Conservation (phyloP, 2,329 filamentous ascomycete genomes). For the Epichloe aotearoae region DNA sequence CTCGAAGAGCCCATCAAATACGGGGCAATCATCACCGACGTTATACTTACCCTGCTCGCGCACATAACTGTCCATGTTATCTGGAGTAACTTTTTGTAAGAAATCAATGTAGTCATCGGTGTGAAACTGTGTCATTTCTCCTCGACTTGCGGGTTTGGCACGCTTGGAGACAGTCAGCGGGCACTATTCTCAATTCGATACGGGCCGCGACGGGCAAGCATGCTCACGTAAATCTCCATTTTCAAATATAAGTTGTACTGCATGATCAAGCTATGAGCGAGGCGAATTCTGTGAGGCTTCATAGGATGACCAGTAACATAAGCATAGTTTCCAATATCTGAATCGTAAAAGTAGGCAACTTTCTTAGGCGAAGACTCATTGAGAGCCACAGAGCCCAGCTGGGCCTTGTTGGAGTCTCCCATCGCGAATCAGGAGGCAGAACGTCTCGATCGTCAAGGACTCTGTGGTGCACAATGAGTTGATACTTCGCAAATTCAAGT, state of each 20-base stretch:
- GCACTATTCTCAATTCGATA: background rate
- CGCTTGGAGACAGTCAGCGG: conserved; percentile 34
- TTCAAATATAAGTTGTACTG: conserved; percentile 92
- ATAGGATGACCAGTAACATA: conserved; percentile 96
- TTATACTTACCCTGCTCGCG: conserved; percentile 91
- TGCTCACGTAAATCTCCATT: conserved; percentile 85
- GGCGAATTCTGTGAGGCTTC: conserved; percentile 92
- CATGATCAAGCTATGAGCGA: conserved; percentile 92
- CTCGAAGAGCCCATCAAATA: conserved; percentile 95
- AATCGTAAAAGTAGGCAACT: conserved; percentile 97
- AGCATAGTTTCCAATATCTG: conserved; percentile 94
- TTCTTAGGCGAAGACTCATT: conserved; percentile 50
- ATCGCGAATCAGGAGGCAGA: conserved; percentile 12
- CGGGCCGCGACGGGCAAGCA: conserved; percentile 10
- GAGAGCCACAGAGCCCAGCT: conserved; percentile 33
- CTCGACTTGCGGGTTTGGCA: conserved; percentile 72
- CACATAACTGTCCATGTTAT: conserved; percentile 92
- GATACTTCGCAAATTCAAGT: background rate
- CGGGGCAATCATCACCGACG: conserved; percentile 90
- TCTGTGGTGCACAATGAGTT: background rate
- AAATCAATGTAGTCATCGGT: conserved; percentile 94
- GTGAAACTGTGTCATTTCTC: conserved; percentile 91
- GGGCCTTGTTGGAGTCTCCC: conserved; percentile 20
- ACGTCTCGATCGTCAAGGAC: background rate
- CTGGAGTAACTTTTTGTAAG: conserved; percentile 84